Percentiles rank a stretch among this genome's conserved stretches.
These are phyloP conservation scores for Smallanthus sonchifolius DNA, from an alignment of 129 eudicot species.

Conservation along the genomic window DNA sequence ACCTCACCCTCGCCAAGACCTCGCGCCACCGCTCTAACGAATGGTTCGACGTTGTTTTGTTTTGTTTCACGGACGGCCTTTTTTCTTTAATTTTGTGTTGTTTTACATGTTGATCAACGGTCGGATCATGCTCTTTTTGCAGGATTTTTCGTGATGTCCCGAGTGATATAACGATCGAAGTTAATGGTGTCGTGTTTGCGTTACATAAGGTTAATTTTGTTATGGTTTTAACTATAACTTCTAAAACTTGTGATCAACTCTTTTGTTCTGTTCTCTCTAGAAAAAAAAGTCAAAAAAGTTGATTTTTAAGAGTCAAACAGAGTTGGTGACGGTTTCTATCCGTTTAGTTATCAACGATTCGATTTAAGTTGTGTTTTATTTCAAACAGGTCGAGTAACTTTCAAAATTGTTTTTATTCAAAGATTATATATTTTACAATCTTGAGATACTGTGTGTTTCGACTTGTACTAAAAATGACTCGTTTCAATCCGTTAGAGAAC, in stretches of 20 bases:
- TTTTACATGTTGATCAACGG: neutral
- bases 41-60: conserved; percentile 45
- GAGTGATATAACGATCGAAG: conserved; percentile 89
- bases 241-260: neutral
- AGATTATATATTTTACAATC: neutral
- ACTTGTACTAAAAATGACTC: neutral
- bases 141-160: conserved; percentile 99
- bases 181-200: conserved; percentile 60
- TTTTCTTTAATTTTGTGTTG: neutral
- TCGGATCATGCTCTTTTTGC: conserved; percentile 23
- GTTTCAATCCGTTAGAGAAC: neutral
- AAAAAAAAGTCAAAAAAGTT: neutral
- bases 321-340: neutral
- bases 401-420: neutral
- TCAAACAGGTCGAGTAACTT: neutral
- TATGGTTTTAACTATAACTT: neutral
- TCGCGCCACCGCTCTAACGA: conserved; percentile 72
- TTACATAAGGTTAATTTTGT: conserved; percentile 65
- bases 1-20: conserved; percentile 60
- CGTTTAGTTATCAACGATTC: neutral
- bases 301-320: neutral
- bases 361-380: neutral
- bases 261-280: neutral
- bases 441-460: too few relatives aligned
- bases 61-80: neutral